Evolutionary conservation across 2,329 filamentous ascomycete genomes (phyloP).

Genomic region (Ophiostoma triangulosporum): DNA sequence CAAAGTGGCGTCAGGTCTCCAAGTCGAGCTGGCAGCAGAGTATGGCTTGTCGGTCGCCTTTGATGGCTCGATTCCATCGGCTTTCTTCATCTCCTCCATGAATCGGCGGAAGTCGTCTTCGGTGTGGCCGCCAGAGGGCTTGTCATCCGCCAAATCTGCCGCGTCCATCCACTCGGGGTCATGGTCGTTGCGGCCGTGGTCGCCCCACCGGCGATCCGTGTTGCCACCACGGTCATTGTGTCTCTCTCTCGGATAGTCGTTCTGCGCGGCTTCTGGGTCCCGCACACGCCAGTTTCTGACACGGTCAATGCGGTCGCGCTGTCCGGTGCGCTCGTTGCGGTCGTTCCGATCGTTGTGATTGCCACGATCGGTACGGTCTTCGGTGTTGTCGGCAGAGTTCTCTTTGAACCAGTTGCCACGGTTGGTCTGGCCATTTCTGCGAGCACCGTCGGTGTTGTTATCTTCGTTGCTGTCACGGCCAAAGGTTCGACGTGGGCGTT

Average conservation of each 20-base stretch:
- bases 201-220: slow-evolving; percentile 42
- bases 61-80: slow-evolving; percentile 20
- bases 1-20: slow-evolving; percentile 40
- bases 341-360: slow-evolving; percentile 16
- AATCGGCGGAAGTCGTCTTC: slow-evolving; percentile 89
- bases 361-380: slow-evolving; percentile 13
- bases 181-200: slow-evolving; percentile 44
- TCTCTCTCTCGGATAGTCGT: slow-evolving; percentile 15
- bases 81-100: slow-evolving; percentile 50
- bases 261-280: slow-evolving; percentile 25
- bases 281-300: slow-evolving; percentile 50
- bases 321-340: slow-evolving; percentile 20
- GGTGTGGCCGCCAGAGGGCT: slow-evolving; percentile 42
- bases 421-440: slow-evolving; percentile 17
- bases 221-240: slow-evolving; percentile 17
- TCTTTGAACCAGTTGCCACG: slow-evolving; percentile 61
- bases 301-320: slow-evolving; percentile 42
- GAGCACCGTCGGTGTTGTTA: slow-evolving; percentile 39
- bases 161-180: slow-evolving; percentile 88
- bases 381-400: slow-evolving; percentile 18
- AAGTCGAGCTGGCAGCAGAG: slow-evolving; percentile 33
- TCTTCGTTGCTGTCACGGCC: slow-evolving; percentile 27
- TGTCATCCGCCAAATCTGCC: slow-evolving; percentile 5
- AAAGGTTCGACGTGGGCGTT: slow-evolving; percentile 19
- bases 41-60: slow-evolving; percentile 24